Conservation (phyloP, 495 filamentous ascomycete species). For the Cercophora sp. region DNA sequence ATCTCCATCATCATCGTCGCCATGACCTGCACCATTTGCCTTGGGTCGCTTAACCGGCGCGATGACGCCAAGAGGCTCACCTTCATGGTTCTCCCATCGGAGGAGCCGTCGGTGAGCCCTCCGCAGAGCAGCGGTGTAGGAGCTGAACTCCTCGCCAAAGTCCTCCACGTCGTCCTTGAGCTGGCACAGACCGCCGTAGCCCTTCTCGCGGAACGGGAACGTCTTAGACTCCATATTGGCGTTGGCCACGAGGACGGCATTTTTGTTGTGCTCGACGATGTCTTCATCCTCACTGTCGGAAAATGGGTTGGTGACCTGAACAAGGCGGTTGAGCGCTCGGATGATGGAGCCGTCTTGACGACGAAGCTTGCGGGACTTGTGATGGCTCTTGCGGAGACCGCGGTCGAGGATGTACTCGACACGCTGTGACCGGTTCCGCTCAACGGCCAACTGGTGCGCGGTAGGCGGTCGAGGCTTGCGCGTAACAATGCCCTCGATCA, state of each 20-base stretch:
- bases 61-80: constrained; percentile 42
- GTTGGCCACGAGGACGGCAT: constrained; percentile 8
- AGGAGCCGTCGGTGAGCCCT: constrained; percentile 65
- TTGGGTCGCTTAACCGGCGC: constrained; percentile 37
- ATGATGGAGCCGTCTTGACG: constrained; percentile 59
- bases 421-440: constrained; percentile 80
- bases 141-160: constrained; percentile 71
- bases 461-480: constrained; percentile 73
- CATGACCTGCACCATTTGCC: constrained; percentile 20
- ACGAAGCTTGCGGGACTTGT: constrained; percentile 56
- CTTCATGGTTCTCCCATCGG: constrained; percentile 63
- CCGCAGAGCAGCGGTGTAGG: constrained; percentile 68
- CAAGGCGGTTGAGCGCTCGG: constrained; percentile 65
- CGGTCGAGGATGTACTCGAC: constrained; percentile 83
- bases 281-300: constrained; percentile 77
- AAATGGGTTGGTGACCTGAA: constrained; percentile 65
- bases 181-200: constrained; percentile 66
- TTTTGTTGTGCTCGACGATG: constrained; percentile 32
- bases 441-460: constrained; percentile 87
- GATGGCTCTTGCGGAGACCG: constrained; percentile 61
- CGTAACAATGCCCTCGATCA: constrained; percentile 39
- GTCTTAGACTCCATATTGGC: constrained; percentile 17
- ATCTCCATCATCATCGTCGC: constrained; percentile 25
- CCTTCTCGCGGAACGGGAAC: constrained; percentile 47
- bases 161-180: constrained; percentile 64